Base-by-base conservation (phyloP, 768 basidiomycete species). In the Mycena filopes region DNA sequence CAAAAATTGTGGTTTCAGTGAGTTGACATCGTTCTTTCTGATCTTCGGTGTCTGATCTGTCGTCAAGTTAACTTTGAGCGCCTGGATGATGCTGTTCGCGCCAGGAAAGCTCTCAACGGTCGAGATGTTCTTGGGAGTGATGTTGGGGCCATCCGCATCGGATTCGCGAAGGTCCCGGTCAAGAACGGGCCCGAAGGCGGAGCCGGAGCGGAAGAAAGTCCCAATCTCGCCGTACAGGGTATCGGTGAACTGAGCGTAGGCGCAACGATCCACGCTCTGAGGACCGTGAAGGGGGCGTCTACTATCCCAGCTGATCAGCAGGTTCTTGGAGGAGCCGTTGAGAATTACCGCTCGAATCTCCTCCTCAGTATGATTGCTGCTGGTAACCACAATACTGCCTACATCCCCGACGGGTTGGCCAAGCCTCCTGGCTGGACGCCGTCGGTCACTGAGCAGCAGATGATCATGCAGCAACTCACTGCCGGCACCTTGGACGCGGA, bases 101-200 rank as follows among this genome's bases (percentile, higher is more conserved):
- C 98, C 33, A 87, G 97, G 67, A 98, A 98, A 77, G 94, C 96
- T 38, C 83, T 99, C 63, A 98, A 98, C 73, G 96, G 96, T 33
- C 91, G 95, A 46, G 97, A 99, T 75, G 94, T 99, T 21, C 86
- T 99, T 31, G 98, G 98, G 20, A 92, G 92, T 67, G 97, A 99
- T 62, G 95, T 99, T 58, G 98, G 98, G 33, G 94, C 97, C 33
- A 95, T 99, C 66, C 90, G 96, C 40, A 98, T 99, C 67, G 97
- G 96, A 9, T 99, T 96, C 75, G 97, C 97, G 60, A 94, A 95
- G 73, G 96, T 99, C 2, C 97, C 96, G 10, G 93, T 93, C 75
- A 97, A 96, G 81, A 91, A 90, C 67, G 89, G 90, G 23, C 85
- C 88, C 65, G 90, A 92, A 73, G 85, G 86, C 29, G 80, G 78